Evolutionary conservation across 2,329 filamentous ascomycete species (phyloP).

Genomic region (Cercospora sojina): DNA sequence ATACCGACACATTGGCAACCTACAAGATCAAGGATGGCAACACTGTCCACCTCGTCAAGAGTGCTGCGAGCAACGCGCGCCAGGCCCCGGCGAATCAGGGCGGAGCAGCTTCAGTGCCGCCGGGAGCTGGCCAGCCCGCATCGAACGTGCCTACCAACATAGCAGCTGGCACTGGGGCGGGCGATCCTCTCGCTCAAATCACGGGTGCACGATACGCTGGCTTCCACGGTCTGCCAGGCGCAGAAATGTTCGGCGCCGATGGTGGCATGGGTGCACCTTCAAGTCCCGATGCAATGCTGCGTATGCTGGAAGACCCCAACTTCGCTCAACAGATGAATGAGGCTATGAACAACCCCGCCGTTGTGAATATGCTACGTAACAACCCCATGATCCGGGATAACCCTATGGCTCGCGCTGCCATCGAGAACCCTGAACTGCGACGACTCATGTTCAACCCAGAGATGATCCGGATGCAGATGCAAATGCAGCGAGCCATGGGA

Average conservation of each 20-base stretch:
- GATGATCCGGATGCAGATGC: conserved; percentile 75
- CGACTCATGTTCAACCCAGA: conserved; percentile 91
- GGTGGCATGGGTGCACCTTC: conserved; percentile 91
- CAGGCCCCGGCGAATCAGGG: conserved; percentile 56
- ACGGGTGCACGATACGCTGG: conserved; percentile 94
- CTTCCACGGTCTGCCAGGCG: conserved; percentile 81
- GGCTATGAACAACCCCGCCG: conserved; percentile 89
- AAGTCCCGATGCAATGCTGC: conserved; percentile 74
- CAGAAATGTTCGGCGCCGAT: conserved; percentile 88
- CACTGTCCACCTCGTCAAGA: conserved; percentile 95
- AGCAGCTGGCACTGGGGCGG: conserved; percentile 72
- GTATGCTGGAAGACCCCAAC: conserved; percentile 85
- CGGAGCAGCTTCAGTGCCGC: conserved; percentile 41
- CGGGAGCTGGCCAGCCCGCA: conserved; percentile 50
- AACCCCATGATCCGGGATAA: conserved; percentile 78
- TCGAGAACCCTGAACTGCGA: conserved; percentile 84
- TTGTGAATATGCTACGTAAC: conserved; percentile 75
- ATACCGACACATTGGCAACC: conserved; percentile 76
- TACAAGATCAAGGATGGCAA: conserved; percentile 97
- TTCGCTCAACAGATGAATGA: conserved; percentile 88
- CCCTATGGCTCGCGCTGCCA: conserved; percentile 81
- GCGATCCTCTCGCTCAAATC: conserved; percentile 84
- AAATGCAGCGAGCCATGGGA: conserved; percentile 70
- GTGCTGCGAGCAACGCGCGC: conserved; percentile 79
- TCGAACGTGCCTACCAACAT: conserved; percentile 72